phyloP scores from a whole-genome alignment of 148 eudicot genomes.

The Vaccinium macrocarpon region DNA sequence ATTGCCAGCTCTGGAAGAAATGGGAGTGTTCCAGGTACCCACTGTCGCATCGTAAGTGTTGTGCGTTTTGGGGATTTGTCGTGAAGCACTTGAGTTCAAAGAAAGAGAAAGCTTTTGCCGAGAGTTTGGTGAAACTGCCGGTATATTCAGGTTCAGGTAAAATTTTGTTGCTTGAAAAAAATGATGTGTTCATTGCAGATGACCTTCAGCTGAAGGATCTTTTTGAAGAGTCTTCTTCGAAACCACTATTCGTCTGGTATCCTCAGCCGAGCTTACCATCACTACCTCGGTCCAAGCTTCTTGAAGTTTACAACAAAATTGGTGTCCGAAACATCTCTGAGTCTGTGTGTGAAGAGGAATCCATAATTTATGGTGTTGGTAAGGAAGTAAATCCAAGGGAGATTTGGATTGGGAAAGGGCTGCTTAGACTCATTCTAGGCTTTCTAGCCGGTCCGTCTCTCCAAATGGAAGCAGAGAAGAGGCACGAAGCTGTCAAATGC shows the following conservation, averaged over 20 bases:
- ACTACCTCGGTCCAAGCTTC: constrained; percentile 32
- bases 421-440: constrained; percentile 45
- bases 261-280: constrained; percentile 33
- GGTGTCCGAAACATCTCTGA: constrained; percentile 53
- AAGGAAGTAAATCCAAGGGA: constrained; percentile 26
- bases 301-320: constrained; percentile 44
- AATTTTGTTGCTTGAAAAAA: constrained; percentile 35
- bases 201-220: constrained; percentile 55
- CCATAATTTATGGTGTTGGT: constrained; percentile 13
- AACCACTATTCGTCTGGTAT: constrained; percentile 53
- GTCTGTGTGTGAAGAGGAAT: constrained; percentile 28
- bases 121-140: constrained; percentile 37
- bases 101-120: constrained; percentile 23
- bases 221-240: constrained; percentile 22
- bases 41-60: constrained; percentile 37
- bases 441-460: constrained; percentile 41
- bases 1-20: constrained; percentile 53
- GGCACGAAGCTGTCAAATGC: constrained; percentile 36
- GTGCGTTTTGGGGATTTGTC: constrained; percentile 53
- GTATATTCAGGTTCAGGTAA: constrained; percentile 33
- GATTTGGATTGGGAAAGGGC: constrained; percentile 36
- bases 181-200: constrained; percentile 54
- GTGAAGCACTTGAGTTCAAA: constrained; percentile 20
- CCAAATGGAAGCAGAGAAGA: constrained; percentile 32
- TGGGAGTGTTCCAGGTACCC: constrained; percentile 46